phyloP scores from a whole-genome alignment of 2,329 filamentous ascomycete genomes.

The Calonectria pteridis region DNA sequence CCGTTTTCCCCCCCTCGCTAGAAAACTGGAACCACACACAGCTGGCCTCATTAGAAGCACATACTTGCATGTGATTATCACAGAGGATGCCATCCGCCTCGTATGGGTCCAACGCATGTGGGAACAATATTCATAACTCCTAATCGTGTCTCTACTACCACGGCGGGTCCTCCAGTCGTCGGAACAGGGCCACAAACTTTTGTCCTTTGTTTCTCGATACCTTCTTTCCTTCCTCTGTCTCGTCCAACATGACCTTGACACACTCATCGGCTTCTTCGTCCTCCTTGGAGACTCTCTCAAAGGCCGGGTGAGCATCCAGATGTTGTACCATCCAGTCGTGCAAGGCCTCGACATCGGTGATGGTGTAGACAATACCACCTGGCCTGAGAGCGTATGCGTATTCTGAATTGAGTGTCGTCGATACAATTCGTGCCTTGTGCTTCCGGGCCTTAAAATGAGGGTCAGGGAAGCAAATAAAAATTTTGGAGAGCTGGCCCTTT shows the following conservation, averaged over 20 bases:
- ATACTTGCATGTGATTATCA: slow-evolving; percentile 27
- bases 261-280: slow-evolving; percentile 78
- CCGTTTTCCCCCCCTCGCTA: not conserved
- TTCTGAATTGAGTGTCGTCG: slow-evolving; percentile 87
- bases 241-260: slow-evolving; percentile 79
- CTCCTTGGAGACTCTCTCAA: slow-evolving; percentile 78
- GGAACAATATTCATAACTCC: slow-evolving; percentile 7
- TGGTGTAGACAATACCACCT: slow-evolving; percentile 92
- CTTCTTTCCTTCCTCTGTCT: slow-evolving; percentile 98
- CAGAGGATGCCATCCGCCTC: not conserved
- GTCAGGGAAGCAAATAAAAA: slow-evolving; percentile 98
- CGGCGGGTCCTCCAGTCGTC: slow-evolving; percentile 81
- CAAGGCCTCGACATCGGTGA: slow-evolving; percentile 96
- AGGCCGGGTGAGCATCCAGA: slow-evolving; percentile 82
- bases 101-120: slow-evolving; percentile 8
- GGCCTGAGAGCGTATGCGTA: slow-evolving; percentile 90
- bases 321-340: slow-evolving; percentile 94
- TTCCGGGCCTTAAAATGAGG: slow-evolving; percentile 98
- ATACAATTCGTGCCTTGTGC: slow-evolving; percentile 96
- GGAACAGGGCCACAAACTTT: slow-evolving; percentile 92
- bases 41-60: not conserved
- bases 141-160: slow-evolving; percentile 65
- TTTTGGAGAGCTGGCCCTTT: slow-evolving; percentile 83
- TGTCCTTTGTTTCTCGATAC: slow-evolving; percentile 89
- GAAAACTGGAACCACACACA: slow-evolving; percentile 11